Percentiles rank a stretch among this genome's conserved stretches.
phyloP scores from a whole-genome alignment of 768 basidiomycete species.

The Rhizopogon vulgaris region DNA sequence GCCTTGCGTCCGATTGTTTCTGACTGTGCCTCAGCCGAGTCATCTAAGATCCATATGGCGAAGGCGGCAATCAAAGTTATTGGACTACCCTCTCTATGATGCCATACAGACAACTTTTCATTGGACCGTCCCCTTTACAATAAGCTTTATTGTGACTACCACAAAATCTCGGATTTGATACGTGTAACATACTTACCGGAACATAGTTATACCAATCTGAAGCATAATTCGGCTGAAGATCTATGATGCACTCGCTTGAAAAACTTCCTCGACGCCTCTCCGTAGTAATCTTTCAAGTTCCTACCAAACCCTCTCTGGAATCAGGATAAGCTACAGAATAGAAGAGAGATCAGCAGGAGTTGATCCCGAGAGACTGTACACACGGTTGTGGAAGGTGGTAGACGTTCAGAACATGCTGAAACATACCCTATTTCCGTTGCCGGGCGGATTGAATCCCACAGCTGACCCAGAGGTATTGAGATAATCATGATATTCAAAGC shows the following conservation, averaged over 20 bases:
- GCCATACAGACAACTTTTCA: not conserved
- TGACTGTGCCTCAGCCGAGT: slow-evolving; percentile 5
- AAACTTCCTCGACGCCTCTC: slow-evolving; percentile 54
- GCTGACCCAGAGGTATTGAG: slow-evolving; percentile 76
- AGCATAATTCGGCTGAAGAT: too few relatives aligned
- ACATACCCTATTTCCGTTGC: slow-evolving; percentile 39
- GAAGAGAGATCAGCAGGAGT: too few relatives aligned
- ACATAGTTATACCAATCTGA: too few relatives aligned
- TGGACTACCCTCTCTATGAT: not conserved
- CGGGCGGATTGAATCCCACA: slow-evolving; percentile 76
- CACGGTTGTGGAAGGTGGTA: too few relatives aligned
- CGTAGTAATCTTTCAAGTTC: slow-evolving; percentile 56
- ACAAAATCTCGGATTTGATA: too few relatives aligned
- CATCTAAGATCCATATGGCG: not conserved
- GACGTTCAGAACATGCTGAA: not conserved
- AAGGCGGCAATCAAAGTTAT: not conserved
- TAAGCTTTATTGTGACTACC: too few relatives aligned
- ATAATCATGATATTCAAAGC: slow-evolving; percentile 65
- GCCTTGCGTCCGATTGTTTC: not conserved
- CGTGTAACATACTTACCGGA: too few relatives aligned
- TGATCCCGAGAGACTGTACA: too few relatives aligned
- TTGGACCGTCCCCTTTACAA: too few relatives aligned
- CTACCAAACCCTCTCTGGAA: too few relatives aligned
- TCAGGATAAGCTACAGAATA: too few relatives aligned
- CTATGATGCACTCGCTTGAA: slow-evolving; percentile 11